phyloP scores from a whole-genome alignment of 805 yeast genomes.

The Hemisphaericaspora nanyangensis region DNA sequence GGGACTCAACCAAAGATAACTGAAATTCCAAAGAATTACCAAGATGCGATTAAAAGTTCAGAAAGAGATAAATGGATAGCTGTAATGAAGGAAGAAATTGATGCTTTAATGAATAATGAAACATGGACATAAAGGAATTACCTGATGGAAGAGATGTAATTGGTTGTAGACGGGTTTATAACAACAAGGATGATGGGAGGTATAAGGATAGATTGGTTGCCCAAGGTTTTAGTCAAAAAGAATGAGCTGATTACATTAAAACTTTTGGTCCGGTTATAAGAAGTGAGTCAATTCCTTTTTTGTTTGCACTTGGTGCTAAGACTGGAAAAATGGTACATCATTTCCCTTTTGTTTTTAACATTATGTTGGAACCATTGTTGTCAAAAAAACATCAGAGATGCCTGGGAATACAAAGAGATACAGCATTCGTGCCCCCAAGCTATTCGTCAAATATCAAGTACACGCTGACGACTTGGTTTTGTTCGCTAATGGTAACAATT shows the following conservation, averaged over 20 bases:
- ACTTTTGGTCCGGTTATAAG: conserved; percentile 1
- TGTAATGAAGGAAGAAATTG: conserved; percentile 1
- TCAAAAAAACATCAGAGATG: too few relatives aligned
- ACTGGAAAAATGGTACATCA: not conserved
- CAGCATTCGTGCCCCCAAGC: too few relatives aligned
- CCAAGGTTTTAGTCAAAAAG: not conserved
- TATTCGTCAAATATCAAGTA: too few relatives aligned
- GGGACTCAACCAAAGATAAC: not conserved
- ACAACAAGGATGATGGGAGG: not conserved
- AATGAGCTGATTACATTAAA: not conserved
- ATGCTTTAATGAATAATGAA: not conserved
- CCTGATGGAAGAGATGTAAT: not conserved
- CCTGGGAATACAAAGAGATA: too few relatives aligned
- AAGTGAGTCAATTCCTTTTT: not conserved
- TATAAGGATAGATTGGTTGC: conserved; percentile 2
- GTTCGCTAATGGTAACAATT: too few relatives aligned
- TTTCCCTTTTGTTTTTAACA: too few relatives aligned
- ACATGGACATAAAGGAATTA: not conserved
- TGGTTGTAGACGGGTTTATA: conserved; percentile 1
- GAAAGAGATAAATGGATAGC: not conserved
- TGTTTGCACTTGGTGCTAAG: not conserved
- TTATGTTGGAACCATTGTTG: too few relatives aligned
- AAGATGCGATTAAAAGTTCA: not conserved
- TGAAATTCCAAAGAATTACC: not conserved
- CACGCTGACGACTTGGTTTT: too few relatives aligned